A percentile compares a stretch with the other conserved stretches of the same genome.
Conservation (phyloP, 2,329 filamentous ascomycete genomes). For the Pyricularia sp. region DNA sequence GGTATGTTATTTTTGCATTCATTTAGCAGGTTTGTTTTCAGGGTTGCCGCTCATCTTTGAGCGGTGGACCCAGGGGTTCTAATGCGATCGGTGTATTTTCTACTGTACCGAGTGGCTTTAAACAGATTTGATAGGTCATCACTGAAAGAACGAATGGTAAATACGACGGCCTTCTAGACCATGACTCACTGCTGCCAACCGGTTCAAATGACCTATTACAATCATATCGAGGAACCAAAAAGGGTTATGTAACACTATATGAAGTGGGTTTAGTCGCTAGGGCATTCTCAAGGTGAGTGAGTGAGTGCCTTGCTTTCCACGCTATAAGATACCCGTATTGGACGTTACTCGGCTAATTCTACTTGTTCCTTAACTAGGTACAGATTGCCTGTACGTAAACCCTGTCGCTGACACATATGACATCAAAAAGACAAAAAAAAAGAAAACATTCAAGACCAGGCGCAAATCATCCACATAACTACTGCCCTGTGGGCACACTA, state of each 20-base stretch:
- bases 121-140: not conserved
- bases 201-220: not conserved
- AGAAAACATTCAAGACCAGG: not conserved
- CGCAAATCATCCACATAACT: not conserved
- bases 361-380: not conserved
- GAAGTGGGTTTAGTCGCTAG: not conserved
- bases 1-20: slow-evolving; percentile 1
- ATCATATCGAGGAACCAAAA: not conserved
- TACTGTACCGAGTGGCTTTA: not conserved
- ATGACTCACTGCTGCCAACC: no score
- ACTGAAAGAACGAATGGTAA: not conserved
- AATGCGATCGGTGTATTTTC: not conserved
- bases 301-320: not conserved
- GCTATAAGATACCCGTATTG: not conserved
- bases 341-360: not conserved
- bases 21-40: not conserved
- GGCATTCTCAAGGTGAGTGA: not conserved
- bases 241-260: not conserved
- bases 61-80: not conserved
- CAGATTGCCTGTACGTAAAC: not conserved
- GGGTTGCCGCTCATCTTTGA: not conserved
- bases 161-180: not conserved
- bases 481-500: not conserved
- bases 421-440: not conserved
- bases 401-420: not conserved